A percentile compares a stretch with the other conserved stretches of the same genome.
These are phyloP conservation scores for Ochromonadaceae sp. DNA, from an alignment of 352 stramenopile genomes.

Conservation along the genomic window DNA sequence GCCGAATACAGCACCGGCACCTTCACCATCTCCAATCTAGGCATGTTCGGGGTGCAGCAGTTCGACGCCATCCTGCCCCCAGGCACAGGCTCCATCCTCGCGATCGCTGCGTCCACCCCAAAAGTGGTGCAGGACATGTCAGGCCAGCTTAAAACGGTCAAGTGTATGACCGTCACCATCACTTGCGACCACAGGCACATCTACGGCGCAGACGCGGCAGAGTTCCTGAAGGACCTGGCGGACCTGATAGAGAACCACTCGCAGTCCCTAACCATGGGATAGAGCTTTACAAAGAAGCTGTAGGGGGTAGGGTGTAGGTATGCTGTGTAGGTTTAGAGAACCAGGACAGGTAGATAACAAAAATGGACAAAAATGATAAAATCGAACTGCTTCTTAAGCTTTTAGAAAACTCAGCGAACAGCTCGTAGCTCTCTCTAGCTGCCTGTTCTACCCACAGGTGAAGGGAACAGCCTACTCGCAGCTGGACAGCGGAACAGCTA, in stretches of 20 bases:
- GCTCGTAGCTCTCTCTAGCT: too few species aligned
- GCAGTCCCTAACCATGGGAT: conserved; percentile 22
- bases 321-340: too few species aligned
- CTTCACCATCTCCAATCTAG: conserved; percentile 67
- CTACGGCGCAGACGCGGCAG: conserved; percentile 55
- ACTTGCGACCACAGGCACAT: conserved; percentile 67
- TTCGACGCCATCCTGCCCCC: conserved; percentile 60
- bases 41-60: conserved; percentile 57
- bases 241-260: conserved; percentile 51
- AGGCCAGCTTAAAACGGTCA: conserved; percentile 50
- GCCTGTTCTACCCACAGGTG: too few species aligned
- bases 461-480: too few species aligned
- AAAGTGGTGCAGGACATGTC: conserved; percentile 39
- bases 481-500: too few species aligned
- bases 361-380: too few species aligned
- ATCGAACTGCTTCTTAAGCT: too few species aligned
- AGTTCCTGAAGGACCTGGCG: conserved; percentile 57
- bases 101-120: conserved; percentile 48
- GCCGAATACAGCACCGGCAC: conserved; percentile 58
- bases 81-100: conserved; percentile 53
- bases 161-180: conserved; percentile 64
- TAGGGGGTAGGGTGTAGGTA: too few species aligned
- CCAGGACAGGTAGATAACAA: too few species aligned
- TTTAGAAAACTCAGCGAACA: too few species aligned
- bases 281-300: conserved; percentile 15